Evolutionary conservation across 345 rosid genomes (phyloP), one percentile per base, ranked within the genome.

Genomic region (Brassica cretica): DNA sequence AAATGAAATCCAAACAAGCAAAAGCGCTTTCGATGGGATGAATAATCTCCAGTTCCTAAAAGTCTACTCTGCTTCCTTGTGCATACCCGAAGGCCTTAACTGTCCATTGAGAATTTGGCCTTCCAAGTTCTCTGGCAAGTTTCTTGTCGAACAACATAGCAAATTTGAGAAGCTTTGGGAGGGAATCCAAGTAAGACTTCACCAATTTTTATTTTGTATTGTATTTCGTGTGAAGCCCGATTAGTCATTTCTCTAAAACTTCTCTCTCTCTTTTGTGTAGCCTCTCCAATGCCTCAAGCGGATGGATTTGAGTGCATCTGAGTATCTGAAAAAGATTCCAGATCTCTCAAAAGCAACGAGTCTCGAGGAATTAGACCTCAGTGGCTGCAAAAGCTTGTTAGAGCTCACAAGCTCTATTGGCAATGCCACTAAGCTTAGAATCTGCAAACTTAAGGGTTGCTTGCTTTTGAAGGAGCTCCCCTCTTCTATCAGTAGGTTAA

Each of bases 371-470:
- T 9, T 46, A 14, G 6, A 46, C 14, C 55, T 51, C 53, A 0
- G 0, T 56, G 4, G 0, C 0, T 72, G 76, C 27, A 1, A 33
- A 61, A 5, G 76, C 9, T 46, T 72, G 8, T 1, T 61, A 5
- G 68, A 72, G 58, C 29, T 72, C 44, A 61, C 59, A 18, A 15
- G 6, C 60, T 61, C 76, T 16, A 41, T 72, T 27, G 68, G 60
- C 7, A 72, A 44, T 27, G 68, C 76, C 4, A 72, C 60, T 15
- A 62, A 72, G 27, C 80, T 74, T 32, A 14, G 8, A 15, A 29
- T 14, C 4, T 76, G 76, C 1, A 59, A 46, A 0, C 62, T 73
- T 46, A 0, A 1, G 0, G 1, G 6, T 39, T 71, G 76, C 41
- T 2, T 1, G 4, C 55, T 37, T 24, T 59, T 72, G 41, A 27